These are phyloP conservation scores for Colletotrichum godetiae DNA, from an alignment of 2,329 filamentous ascomycete species.

Conservation along the genomic window DNA sequence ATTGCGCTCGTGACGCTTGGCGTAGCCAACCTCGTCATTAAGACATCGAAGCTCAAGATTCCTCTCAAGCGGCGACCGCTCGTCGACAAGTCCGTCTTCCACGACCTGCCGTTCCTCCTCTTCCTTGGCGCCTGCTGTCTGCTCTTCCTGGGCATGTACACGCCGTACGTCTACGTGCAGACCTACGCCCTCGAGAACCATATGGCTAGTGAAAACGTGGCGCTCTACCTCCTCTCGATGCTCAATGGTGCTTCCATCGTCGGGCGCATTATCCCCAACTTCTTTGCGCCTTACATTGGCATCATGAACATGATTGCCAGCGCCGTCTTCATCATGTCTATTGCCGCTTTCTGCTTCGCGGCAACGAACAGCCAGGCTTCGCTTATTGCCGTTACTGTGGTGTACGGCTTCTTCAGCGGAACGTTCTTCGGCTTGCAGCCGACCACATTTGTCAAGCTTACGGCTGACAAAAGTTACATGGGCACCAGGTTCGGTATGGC, in stretches of 20 bases:
- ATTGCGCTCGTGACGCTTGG: conserved; percentile 29
- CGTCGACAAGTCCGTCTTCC: conserved; percentile 45
- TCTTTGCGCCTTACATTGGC: conserved; percentile 47
- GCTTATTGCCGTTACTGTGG: conserved; percentile 31
- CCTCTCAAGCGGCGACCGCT: conserved; percentile 20
- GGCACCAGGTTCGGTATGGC: conserved; percentile 56
- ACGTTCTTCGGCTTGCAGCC: conserved; percentile 52
- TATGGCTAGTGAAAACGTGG: conserved; percentile 38
- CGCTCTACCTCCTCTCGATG: conserved; percentile 54
- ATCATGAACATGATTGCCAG: conserved; percentile 44
- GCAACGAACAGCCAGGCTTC: conserved; percentile 24
- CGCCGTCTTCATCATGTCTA: conserved; percentile 38
- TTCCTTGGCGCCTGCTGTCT: conserved; percentile 50
- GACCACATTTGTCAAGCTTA: conserved; percentile 47
- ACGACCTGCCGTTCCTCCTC: conserved; percentile 51
- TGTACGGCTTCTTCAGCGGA: conserved; percentile 42
- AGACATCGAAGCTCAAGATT: conserved; percentile 27
- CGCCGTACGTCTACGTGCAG: conserved; percentile 60
- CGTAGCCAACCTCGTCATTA: conserved; percentile 22
- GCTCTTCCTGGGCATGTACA: conserved; percentile 57
- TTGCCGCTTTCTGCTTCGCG: conserved; percentile 19
- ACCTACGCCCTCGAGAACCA: conserved; percentile 54
- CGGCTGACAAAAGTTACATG: conserved; percentile 44
- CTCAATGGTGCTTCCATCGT: conserved; percentile 58
- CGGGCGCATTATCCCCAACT: conserved; percentile 55